Evolutionary conservation across 1,139 yeast species (phyloP).

Genomic region (Saccharomyces hybrid): DNA sequence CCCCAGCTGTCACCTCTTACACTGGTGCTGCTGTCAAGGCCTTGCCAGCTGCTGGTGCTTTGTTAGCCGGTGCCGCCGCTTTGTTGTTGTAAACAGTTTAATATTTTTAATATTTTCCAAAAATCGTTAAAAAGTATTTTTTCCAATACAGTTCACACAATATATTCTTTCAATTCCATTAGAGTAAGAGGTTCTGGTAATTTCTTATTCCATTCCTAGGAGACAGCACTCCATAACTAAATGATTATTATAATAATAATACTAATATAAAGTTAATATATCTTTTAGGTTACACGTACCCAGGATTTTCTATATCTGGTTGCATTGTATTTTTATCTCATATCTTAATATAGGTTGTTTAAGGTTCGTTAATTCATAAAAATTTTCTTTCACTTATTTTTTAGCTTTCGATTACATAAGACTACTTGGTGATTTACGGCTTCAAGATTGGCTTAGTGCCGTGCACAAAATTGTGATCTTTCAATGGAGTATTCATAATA

Average conservation of each 20-base stretch:
- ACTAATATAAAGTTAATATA: neutral
- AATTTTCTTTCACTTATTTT: conserved; percentile 3
- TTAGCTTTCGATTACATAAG: neutral
- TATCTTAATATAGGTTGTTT: conserved; percentile 9
- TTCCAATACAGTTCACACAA: neutral
- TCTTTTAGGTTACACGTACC: neutral
- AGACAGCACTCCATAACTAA: neutral
- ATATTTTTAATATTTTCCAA: neutral
- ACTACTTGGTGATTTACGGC: too few relatives aligned
- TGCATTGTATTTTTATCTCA: neutral
- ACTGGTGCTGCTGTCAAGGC: conserved; percentile 33
- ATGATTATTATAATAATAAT: neutral
- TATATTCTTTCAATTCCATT: neutral
- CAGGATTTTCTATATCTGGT: neutral
- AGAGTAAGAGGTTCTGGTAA: neutral
- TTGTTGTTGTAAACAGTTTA: conserved; percentile 29
- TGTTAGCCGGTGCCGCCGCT: conserved; percentile 35
- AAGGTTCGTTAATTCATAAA: conserved; percentile 9
- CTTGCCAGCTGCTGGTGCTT: conserved; percentile 35
- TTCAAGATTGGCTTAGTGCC: too few relatives aligned
- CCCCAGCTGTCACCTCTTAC: conserved; percentile 17
- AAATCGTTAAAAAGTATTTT: neutral
- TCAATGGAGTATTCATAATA: neutral
- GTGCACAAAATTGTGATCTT: neutral
- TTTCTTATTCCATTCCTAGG: neutral